Conservation (phyloP, 805 yeast species). For the Barnettozyma wickerhamii region DNA sequence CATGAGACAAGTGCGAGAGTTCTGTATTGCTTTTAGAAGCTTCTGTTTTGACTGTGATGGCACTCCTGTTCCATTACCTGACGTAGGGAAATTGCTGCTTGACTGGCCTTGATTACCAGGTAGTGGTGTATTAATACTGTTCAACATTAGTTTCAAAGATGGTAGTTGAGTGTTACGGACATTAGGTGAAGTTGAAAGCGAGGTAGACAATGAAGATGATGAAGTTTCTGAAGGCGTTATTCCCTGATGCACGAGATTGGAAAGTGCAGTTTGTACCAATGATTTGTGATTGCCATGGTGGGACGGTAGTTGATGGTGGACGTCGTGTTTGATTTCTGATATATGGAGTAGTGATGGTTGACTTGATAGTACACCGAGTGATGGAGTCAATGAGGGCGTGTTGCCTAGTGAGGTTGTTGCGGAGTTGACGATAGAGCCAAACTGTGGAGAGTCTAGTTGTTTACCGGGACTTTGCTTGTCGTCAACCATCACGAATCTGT, state of each 20-base stretch:
- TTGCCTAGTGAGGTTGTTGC: neutral
- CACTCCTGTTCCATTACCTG: constrained; percentile 9
- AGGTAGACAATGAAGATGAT: constrained; percentile 1
- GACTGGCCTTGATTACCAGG: too few species aligned
- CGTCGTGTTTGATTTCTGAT: neutral
- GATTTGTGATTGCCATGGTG: neutral
- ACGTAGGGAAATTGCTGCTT: too few species aligned
- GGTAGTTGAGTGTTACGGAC: constrained; percentile 2
- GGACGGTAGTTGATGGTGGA: neutral
- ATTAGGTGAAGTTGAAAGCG: constrained; percentile 4
- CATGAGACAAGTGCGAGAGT: constrained; percentile 59
- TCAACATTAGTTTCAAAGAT: constrained; percentile 5
- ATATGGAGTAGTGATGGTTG: neutral
- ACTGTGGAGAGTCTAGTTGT: constrained; percentile 4
- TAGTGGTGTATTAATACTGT: constrained; percentile 4
- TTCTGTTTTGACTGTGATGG: constrained; percentile 27
- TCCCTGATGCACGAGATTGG: neutral
- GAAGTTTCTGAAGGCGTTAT: neutral
- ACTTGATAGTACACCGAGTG: neutral
- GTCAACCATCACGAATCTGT: constrained; percentile 20
- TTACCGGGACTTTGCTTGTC: constrained; percentile 10
- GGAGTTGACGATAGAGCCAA: neutral
- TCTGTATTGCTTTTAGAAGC: constrained; percentile 46
- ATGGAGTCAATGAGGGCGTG: neutral
- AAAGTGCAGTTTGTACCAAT: neutral